Percentiles rank a stretch among this genome's conserved stretches.
These are phyloP conservation scores for Saposhnikovia divaricata DNA, from an alignment of 129 eudicot genomes.

Conservation along the genomic window DNA sequence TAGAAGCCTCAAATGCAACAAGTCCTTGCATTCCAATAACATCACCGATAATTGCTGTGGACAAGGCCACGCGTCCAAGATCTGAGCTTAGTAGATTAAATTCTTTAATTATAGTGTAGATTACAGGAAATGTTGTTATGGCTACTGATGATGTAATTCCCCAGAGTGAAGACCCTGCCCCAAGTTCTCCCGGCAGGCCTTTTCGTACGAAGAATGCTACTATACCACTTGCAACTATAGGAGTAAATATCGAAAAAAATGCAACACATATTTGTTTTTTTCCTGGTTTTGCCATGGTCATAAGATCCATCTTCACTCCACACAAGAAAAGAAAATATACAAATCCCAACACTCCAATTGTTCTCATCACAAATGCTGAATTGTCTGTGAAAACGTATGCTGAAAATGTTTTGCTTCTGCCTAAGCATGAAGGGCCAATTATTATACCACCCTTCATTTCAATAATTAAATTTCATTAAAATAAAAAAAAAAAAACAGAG, in stretches of 20 bases:
- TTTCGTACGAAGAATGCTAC: constrained; percentile 27
- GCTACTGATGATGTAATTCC: constrained; percentile 54
- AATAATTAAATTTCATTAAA: background rate
- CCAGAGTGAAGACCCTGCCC: constrained; percentile 38
- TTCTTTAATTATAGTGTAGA: constrained; percentile 53
- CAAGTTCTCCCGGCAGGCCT: constrained; percentile 30
- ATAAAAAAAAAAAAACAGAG: background rate
- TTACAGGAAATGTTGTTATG: constrained; percentile 76
- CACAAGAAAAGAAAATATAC: constrained; percentile 66
- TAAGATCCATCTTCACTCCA: constrained; percentile 75
- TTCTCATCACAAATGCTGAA: constrained; percentile 34
- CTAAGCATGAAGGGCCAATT: constrained; percentile 71
- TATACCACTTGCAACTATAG: constrained; percentile 13
- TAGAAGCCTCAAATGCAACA: constrained; percentile 59
- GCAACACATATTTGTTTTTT: constrained; percentile 67
- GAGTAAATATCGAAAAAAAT: constrained; percentile 35
- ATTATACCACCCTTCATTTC: constrained; percentile 73
- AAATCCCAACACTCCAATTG: constrained; percentile 63
- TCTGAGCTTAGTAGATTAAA: constrained; percentile 82
- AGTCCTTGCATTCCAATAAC: constrained; percentile 46
- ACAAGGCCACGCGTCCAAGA: constrained; percentile 65
- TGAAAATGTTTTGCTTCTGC: constrained; percentile 38
- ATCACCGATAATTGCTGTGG: constrained; percentile 51
- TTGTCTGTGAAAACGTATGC: constrained; percentile 51
- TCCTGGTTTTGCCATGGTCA: constrained; percentile 30